Evolutionary conservation across 176 grass and related monocot species (phyloP).

Genomic region (Dendrocalamus sinicus): DNA sequence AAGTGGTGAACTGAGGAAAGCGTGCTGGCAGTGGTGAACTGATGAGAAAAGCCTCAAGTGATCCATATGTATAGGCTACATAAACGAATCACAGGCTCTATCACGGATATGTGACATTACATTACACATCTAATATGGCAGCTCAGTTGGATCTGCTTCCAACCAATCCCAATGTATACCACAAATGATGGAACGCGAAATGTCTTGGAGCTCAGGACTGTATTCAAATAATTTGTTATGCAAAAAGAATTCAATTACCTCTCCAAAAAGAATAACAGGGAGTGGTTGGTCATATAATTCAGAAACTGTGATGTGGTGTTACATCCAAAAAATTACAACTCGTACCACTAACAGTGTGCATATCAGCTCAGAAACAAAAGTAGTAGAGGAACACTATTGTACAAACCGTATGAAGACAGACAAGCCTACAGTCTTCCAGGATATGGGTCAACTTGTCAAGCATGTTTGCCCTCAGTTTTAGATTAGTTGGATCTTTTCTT

Average conservation of each 20-base stretch:
- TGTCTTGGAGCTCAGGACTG: background rate
- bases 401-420: conserved; percentile 35
- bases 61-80: conserved; percentile 26
- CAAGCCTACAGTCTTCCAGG: conserved; percentile 27
- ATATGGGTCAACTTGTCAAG: conserved; percentile 29
- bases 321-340: conserved; percentile 35
- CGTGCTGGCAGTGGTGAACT: conserved; percentile 1
- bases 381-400: conserved; percentile 40
- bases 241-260: conserved; percentile 34
- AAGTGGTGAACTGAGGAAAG: too few relatives aligned
- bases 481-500: background rate
- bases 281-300: conserved; percentile 24
- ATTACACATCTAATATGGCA: background rate
- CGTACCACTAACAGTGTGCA: conserved; percentile 33
- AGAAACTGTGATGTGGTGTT: conserved; percentile 29
- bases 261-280: conserved; percentile 27
- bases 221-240: background rate
- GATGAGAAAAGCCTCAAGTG: conserved; percentile 9
- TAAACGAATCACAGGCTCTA: conserved; percentile 16
- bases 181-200: background rate
- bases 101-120: background rate
- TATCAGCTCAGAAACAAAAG: conserved; percentile 34
- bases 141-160: background rate
- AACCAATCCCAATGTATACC: background rate
- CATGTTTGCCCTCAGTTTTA: background rate